Evolutionary conservation across 495 filamentous ascomycete genomes (phyloP), one percentile per base, ranked within the genome.

Genomic region (Penicillium argentinense): DNA sequence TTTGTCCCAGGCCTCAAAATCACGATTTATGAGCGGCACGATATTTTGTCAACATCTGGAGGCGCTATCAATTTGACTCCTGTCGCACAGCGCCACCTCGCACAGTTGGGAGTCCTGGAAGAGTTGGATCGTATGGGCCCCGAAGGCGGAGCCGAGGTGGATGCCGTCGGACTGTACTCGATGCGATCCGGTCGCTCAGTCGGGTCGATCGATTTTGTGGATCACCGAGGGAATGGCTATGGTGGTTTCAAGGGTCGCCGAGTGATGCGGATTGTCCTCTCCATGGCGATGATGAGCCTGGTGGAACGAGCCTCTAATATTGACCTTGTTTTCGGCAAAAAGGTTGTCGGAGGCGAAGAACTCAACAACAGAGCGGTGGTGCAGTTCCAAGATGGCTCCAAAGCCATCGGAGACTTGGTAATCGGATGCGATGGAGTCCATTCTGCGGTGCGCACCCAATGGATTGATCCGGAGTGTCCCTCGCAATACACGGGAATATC

Each of bases 361-460:
- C 48, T 54, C 2, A 55, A 57, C 1, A 54, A 71, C 28, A 54
- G 64, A 16, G 76, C 80, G 1, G 63, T 64, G 6, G 53, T 80
- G 11, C 57, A 64, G 19, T 84, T 85, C 54, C 58, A 72, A 21
- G 76, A 79, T 54, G 74, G 75, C 3, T 66, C 67, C 0, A 57
- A 62, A 3, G 74, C 68, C 0, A 59, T 62, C 18, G 79, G 69
- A 0, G 77, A 84, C 44, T 55, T 85, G 4, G 62, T 85, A 2
- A 57, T 84, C 6, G 82, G 80, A 33, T 83, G 80, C 56, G 82
- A 86, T 50, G 82, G 82, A 4, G 79, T 84, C n/a, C 77, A 82
- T 59, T 84, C 80, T 1, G 67, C 69, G 13, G 71, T 77, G 8
- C 74, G 82, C 9, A 71, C 67, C 13, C 57, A 66, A 12, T 78